A percentile compares a stretch with the other conserved stretches of the same genome.
phyloP scores from a whole-genome alignment of 495 filamentous ascomycete genomes.

The Entonaema liquescens region DNA sequence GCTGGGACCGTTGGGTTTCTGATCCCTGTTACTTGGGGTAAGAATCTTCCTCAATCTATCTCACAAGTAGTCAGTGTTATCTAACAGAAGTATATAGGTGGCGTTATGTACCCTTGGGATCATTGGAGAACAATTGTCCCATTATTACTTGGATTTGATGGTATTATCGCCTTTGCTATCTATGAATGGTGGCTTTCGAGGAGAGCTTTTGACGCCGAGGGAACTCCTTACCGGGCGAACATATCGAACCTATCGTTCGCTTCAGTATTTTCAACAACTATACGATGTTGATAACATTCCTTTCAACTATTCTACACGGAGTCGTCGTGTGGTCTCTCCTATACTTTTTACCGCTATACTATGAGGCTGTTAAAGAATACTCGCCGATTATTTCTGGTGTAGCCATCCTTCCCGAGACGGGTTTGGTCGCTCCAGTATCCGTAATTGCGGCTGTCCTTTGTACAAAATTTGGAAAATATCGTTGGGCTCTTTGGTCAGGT shows the following conservation, averaged over 20 bases:
- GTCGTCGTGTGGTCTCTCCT: slow-evolving; percentile 12
- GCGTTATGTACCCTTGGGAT: slow-evolving; percentile 13
- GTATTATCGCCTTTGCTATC: slow-evolving; percentile 1
- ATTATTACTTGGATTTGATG: slow-evolving; percentile 5
- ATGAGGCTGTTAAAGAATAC: slow-evolving; percentile 7
- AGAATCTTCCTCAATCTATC: background rate
- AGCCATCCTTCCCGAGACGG: slow-evolving; percentile 7
- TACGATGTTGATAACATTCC: background rate
- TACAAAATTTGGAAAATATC: slow-evolving; percentile 2
- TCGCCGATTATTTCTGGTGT: slow-evolving; percentile 9
- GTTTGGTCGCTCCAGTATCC: slow-evolving; percentile 4
- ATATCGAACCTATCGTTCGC: slow-evolving; percentile 7
- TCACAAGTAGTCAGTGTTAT: background rate
- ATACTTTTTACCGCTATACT: slow-evolving; percentile 8
- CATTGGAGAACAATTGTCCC: slow-evolving; percentile 10
- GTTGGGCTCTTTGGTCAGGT: slow-evolving; percentile 12
- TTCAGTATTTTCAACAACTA: slow-evolving; percentile 14
- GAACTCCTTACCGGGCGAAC: background rate
- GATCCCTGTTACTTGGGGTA: slow-evolving; percentile 7
- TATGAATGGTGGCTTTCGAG: slow-evolving; percentile 12
- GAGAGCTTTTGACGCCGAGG: slow-evolving; percentile 2
- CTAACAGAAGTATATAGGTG: background rate
- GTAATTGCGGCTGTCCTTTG: slow-evolving; percentile 3
- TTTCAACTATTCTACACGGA: slow-evolving; percentile 2
- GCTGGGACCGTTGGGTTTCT: background rate